Conservation (phyloP, 441 rosid species). For the Aquilaria agallochum region DNA sequence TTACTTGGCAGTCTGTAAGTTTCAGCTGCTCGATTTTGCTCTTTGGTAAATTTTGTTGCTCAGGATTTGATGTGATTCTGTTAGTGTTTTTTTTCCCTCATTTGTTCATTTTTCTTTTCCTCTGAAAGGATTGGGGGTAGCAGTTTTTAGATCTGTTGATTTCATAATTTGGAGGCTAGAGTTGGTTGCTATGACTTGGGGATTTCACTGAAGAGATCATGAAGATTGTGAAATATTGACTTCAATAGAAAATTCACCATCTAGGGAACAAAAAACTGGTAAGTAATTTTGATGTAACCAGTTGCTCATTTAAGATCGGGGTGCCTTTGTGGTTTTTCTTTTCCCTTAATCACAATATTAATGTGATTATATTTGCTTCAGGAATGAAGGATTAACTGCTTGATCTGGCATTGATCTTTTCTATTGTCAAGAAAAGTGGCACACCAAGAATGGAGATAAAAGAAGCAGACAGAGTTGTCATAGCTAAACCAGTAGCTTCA, state of each 20-base stretch:
- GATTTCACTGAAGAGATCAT: no score
- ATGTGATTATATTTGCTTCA: neutral
- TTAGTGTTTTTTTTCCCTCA: no score
- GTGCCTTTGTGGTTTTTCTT: neutral
- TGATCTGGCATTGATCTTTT: neutral
- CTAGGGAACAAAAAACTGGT: neutral
- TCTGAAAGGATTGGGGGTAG: no score
- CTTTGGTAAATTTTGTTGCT: no score
- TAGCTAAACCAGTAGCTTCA: constrained; percentile 86
- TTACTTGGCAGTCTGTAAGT: no score
- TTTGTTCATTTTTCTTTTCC: no score
- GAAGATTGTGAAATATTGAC: neutral
- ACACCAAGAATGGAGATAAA: constrained; percentile 50
- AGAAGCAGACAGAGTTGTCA: constrained; percentile 56
- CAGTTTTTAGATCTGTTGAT: no score
- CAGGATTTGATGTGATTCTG: no score
- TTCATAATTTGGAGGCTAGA: no score
- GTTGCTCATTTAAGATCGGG: constrained; percentile 1
- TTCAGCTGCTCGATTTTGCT: no score
- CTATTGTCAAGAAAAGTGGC: constrained; percentile 1
- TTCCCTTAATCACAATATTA: neutral
- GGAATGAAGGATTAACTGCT: neutral
- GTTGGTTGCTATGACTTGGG: no score
- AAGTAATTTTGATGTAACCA: constrained; percentile 8
- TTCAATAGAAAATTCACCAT: neutral